Evolutionary conservation across 2,329 filamentous ascomycete genomes (phyloP), one percentile per base, ranked within the genome.

Genomic region (Sphaerulina vaccinii): DNA sequence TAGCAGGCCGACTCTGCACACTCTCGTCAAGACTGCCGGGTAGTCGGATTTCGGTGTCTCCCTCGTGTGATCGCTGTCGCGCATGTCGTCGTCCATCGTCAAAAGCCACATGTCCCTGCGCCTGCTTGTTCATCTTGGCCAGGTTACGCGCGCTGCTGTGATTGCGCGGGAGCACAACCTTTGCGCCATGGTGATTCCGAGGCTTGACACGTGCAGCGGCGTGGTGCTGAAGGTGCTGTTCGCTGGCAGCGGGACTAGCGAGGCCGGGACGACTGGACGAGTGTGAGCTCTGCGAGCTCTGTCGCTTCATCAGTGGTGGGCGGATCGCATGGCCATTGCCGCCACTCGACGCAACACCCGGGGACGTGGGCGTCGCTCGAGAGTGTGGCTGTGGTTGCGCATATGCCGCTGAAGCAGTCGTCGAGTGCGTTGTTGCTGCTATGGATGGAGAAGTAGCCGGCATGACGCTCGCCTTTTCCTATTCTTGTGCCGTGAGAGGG

Each of bases 21-120:
- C 55, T 56, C 47, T 64, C 64, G 32, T 68, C 65, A 44, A 68
- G 51, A 42, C 63, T 66, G 15, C 66, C 65, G 1, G 66, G 66
- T 38, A 68, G 41, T 1, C 66, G 58, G 33, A 68, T 68, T 54
- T 68, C 66, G 16, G 65, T 68, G 49, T 68, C 66, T 33, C 59
- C 61, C 41, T 68, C 65, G 47, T 68, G 62, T 24, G 59, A 60
- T 21, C 59, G 54, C 51, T 63, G 58, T 23, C 63, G 59, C 42
- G 55, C 42, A 42, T 66, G 64, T 47, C 49, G 58, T 15, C 60
- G 60, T 22, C 54, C 52, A 19, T 62, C 58, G 9, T 62, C 61
- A 32, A 48, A 40, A 18, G 35, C 45, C 21, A 48, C 36, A 19
- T 48, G 45, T 13, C 35, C 23, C 16, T 16, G 45, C 33, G 48